phyloP scores from a whole-genome alignment of 257 asterid genomes.

The Salvia rosmarinus region DNA sequence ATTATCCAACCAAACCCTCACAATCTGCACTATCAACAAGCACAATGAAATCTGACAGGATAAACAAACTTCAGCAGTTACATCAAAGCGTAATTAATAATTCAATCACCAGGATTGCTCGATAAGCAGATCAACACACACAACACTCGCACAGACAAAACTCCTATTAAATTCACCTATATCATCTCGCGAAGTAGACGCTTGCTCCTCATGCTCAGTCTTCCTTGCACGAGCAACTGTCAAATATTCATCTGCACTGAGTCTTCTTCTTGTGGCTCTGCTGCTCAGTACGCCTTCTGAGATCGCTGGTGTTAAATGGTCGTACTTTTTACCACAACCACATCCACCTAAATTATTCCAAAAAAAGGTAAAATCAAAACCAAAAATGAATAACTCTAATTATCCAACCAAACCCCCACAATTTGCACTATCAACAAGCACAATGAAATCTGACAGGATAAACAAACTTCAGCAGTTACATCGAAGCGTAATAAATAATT shows the following conservation, averaged over 20 bases:
- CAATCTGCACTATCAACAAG: neutral
- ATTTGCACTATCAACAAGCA: neutral
- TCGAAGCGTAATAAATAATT: neutral
- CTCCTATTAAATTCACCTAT: constrained; percentile 17
- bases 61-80: neutral
- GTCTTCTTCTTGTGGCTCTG: constrained; percentile 25
- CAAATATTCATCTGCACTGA: constrained; percentile 28
- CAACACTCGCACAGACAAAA: neutral
- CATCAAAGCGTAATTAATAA: neutral
- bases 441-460: too few relatives aligned
- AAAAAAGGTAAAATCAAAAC: neutral
- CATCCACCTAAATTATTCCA: constrained; percentile 44
- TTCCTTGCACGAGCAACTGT: constrained; percentile 54
- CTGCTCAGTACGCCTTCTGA: constrained; percentile 4
- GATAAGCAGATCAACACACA: constrained; percentile 1
- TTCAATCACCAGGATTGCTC: neutral
- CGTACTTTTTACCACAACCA: constrained; percentile 36
- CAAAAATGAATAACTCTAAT: neutral
- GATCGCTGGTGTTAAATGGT: constrained; percentile 14
- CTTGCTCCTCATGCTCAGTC: constrained; percentile 61
- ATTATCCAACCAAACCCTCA: constrained; percentile 9
- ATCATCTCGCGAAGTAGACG: constrained; percentile 52
- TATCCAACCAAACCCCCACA: constrained; percentile 14
- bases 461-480: neutral
- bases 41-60: neutral